phyloP scores from a whole-genome alignment of 768 basidiomycete species.

The Trametes cubensis region DNA sequence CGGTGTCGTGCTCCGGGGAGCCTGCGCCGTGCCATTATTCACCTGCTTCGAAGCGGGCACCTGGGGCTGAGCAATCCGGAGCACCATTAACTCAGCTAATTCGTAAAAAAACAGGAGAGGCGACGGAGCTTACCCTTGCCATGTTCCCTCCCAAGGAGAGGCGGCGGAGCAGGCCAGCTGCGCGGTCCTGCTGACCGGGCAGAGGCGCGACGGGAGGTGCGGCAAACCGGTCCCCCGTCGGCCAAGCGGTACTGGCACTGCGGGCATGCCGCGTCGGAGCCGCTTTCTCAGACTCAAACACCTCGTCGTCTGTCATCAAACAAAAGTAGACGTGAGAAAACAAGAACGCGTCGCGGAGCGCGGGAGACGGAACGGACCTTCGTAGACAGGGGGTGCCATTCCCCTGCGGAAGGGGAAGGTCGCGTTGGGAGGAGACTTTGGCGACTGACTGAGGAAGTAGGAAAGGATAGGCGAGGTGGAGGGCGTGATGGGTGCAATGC shows the following conservation, averaged over 20 bases:
- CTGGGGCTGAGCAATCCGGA: slow-evolving; percentile 19
- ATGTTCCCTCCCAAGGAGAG: slow-evolving; percentile 70
- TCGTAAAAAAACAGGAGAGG: slow-evolving; percentile 6
- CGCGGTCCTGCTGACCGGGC: slow-evolving; percentile 60
- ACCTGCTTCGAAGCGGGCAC: slow-evolving; percentile 17
- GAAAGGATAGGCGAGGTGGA: slow-evolving; percentile 71
- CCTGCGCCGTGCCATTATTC: slow-evolving; percentile 9
- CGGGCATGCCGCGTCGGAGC: slow-evolving; percentile 37
- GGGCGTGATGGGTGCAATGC: slow-evolving; percentile 53
- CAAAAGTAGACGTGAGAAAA: background rate
- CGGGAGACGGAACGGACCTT: slow-evolving; percentile 50
- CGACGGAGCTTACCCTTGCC: slow-evolving; percentile 50
- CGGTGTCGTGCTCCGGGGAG: slow-evolving; percentile 24
- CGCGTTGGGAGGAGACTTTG: slow-evolving; percentile 44
- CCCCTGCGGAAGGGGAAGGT: slow-evolving; percentile 66
- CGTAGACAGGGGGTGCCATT: slow-evolving; percentile 56
- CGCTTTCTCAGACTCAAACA: slow-evolving; percentile 22
- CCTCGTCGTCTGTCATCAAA: slow-evolving; percentile 22
- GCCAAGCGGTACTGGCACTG: slow-evolving; percentile 58
- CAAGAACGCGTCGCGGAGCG: background rate
- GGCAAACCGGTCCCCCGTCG: slow-evolving; percentile 52
- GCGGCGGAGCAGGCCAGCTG: slow-evolving; percentile 69
- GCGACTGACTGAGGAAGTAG: slow-evolving; percentile 62
- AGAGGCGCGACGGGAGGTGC: slow-evolving; percentile 48
- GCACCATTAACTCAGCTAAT: slow-evolving; percentile 35